Percentiles rank a stretch among this genome's conserved stretches.
phyloP scores from a whole-genome alignment of 1,284 basidiomycete species.

The Puccinia hordei region DNA sequence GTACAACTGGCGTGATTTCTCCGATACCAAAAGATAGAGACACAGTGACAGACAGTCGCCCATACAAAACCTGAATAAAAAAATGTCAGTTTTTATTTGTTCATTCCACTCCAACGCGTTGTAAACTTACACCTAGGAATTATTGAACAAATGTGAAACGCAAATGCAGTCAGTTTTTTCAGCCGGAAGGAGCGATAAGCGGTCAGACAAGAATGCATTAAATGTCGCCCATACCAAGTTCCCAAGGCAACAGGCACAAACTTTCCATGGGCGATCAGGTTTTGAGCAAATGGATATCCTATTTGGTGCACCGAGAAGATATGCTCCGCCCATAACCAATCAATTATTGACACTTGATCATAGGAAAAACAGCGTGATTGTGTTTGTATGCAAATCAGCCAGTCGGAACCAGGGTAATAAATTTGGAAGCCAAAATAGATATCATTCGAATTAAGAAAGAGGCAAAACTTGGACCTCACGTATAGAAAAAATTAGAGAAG shows the following conservation, averaged over 20 bases:
- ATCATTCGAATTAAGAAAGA: background rate
- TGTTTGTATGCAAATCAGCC: background rate
- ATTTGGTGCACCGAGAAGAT: background rate
- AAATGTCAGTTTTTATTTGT: background rate
- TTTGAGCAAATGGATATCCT: background rate
- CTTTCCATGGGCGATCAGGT: background rate
- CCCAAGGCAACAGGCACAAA: conserved; percentile 5
- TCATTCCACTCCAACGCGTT: background rate
- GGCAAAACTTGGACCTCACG: background rate
- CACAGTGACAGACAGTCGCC: conserved; percentile 35
- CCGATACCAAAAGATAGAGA: conserved; percentile 36
- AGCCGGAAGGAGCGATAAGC: background rate
- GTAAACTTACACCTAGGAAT: conserved; percentile 16
- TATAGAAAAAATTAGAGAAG: background rate
- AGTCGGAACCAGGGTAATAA: background rate
- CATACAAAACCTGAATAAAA: conserved; percentile 30
- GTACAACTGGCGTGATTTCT: conserved; percentile 16
- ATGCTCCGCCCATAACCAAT: conserved; percentile 18
- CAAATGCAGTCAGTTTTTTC: background rate
- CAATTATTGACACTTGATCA: conserved; percentile 12
- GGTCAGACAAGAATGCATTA: background rate
- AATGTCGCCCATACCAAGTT: conserved; percentile 20
- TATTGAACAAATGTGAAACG: background rate
- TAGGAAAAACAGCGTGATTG: background rate
- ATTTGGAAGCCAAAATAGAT: background rate